Evolutionary conservation across 2,329 filamentous ascomycete genomes (phyloP).

Genomic region (Hymenoscyphus albidus): DNA sequence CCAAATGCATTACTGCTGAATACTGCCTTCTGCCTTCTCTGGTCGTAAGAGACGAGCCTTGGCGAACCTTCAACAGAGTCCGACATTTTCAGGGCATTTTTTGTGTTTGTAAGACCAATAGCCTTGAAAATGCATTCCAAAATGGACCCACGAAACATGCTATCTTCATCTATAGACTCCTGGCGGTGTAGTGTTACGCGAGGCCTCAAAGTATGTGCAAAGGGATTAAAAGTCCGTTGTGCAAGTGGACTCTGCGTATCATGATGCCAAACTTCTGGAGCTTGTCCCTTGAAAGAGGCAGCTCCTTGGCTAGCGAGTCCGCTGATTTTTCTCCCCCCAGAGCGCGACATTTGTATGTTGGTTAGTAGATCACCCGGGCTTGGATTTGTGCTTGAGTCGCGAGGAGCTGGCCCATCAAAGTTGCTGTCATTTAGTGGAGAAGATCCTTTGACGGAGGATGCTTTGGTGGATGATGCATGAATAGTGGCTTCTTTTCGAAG

Average conservation of each 20-base stretch:
- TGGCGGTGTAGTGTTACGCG: slow-evolving; percentile 61
- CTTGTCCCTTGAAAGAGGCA: slow-evolving; percentile 27
- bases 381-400: slow-evolving; percentile 40
- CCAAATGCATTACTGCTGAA: slow-evolving; percentile 84
- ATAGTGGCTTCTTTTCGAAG: slow-evolving; percentile 76
- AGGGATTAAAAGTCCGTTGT: slow-evolving; percentile 53
- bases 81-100: slow-evolving; percentile 60
- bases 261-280: slow-evolving; percentile 32
- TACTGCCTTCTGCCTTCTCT: slow-evolving; percentile 71
- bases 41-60: slow-evolving; percentile 77
- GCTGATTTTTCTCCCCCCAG: slow-evolving; percentile 45
- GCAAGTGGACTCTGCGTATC: slow-evolving; percentile 36
- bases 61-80: slow-evolving; percentile 84
- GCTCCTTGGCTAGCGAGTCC: slow-evolving; percentile 17
- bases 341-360: slow-evolving; percentile 68
- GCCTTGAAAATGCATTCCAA: slow-evolving; percentile 95
- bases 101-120: slow-evolving; percentile 72
- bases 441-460: slow-evolving; percentile 35
- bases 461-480: slow-evolving; percentile 50
- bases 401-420: slow-evolving; percentile 37
- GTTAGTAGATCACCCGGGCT: slow-evolving; percentile 77
- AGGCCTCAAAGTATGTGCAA: slow-evolving; percentile 46
- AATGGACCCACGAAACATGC: slow-evolving; percentile 83
- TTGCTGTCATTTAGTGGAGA: slow-evolving; percentile 24
- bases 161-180: slow-evolving; percentile 83